Evolutionary conservation across 306 rosid genomes (phyloP), one percentile per base, ranked within the genome.

Genomic region (Acacia crassicarpa): DNA sequence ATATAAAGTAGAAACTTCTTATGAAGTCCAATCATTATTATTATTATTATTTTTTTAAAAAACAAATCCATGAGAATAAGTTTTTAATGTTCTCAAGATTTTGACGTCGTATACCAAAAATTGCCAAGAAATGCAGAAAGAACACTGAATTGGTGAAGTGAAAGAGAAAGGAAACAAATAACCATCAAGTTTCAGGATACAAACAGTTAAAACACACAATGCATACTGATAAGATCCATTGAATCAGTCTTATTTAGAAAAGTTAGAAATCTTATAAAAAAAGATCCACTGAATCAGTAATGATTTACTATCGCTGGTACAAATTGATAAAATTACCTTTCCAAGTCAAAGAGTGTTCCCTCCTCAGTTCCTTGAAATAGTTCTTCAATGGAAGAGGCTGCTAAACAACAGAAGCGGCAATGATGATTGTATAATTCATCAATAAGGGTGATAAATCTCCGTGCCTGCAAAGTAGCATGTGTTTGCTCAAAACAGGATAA

Each of bases 371-470:
- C 97, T 86, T 95, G 97, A 89, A 95, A 95, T 85, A 93, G 85
- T 61, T 91, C 94, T 68, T 95, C 99, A 84, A 93, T 91, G 80
- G 97, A 84, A 81, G 97, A 84, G 80, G 97, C 94, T 72, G 98
- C 96, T 81, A 81, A 91, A 79, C 95, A 93, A 85, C 84, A 89
- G 41, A 95, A 88, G 81, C 91, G 71, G 85, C 97, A 93, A 76
- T 91, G 99, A 82, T 87, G 99, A 82, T 95, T 95, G 93, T 95
- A 95, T 81, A 95, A 72, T 90, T 95, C 99, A 65, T 95, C 99
- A 77, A 95, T 76, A 66, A 95, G 95, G 78, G 99, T 95, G 83
- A 95, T 92, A 84, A 95, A 93, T 81, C 95, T 89, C 51, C 99
- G 87, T 33, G 99, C 97, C 99, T 93, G 90, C 75, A 59, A 81